Evolutionary conservation across 805 yeast species (phyloP), one percentile per base, ranked within the genome.

Genomic region (Maudiozyma barnettii): DNA sequence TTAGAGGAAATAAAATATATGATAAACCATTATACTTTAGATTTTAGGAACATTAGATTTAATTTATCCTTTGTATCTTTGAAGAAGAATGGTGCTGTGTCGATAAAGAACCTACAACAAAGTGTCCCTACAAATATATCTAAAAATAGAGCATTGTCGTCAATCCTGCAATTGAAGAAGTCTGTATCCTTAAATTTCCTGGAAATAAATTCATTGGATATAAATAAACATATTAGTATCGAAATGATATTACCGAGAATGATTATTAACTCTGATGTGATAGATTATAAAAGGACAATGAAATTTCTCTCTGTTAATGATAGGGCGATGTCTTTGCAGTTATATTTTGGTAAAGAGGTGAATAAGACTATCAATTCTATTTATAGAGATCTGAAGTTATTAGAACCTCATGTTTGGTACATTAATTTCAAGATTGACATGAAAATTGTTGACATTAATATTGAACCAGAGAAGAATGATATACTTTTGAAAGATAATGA

Each of bases 381-480:
- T 1, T 72, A 66, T 44, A 41, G 49, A 3, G 50, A 53, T 5
- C 45, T 51, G n/a, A 44, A 51, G 22, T 42, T 67, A 3, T 38
- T 64, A 4, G 47, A 52, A 1, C 75, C 74, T 0, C 50, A 45
- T 2, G 47, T 57, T 6, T 73, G 76, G 76, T 59, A 48, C 45
- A n/a, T 71, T 1, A 49, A 58, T 20, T n/a, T 72, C 1, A 26
- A n/a, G 1, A 47, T 63, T 23, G 47, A 47, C 20, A 30, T 43
- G 5, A n/a, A 60, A 53, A 22, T 51, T 2, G 26, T 58, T 2
- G 77, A 73, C 59, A 54, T 71, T 1, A 73, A 72, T 49, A 64
- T 73, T 23, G 77, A 73, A 48, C 76, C 77, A 3, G 68, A 64
- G 45, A 73, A 73, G 47, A 65, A 67, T 33, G 75, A 72, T 54